A percentile compares a stretch with the other conserved stretches of the same genome.
phyloP scores from a whole-genome alignment of 371 early-diverging fungal genomes.

The Apophysomyces elegans region DNA sequence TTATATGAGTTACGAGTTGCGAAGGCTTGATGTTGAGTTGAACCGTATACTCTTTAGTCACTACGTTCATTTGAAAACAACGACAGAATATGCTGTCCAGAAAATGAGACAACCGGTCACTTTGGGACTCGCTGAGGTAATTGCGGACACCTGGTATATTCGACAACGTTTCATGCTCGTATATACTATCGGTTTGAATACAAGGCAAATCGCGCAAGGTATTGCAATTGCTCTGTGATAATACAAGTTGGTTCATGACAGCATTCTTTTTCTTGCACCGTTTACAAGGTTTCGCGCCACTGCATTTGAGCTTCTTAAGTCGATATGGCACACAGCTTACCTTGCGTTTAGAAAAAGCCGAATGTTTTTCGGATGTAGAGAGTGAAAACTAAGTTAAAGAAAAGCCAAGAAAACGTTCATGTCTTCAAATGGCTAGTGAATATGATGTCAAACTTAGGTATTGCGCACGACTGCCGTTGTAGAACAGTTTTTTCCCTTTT shows the following conservation, averaged over 20 bases:
- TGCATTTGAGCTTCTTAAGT: conserved; percentile 31
- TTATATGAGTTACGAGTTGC: not conserved
- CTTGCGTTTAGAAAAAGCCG: conserved; percentile 1
- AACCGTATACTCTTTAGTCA: not conserved
- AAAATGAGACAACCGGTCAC: conserved; percentile 4
- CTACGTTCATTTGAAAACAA: not conserved
- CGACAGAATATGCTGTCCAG: conserved; percentile 12
- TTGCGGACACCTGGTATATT: not conserved
- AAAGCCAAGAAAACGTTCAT: too few species aligned
- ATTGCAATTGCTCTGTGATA: not conserved
- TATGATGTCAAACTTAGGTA: too few species aligned
- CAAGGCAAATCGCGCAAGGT: not conserved
- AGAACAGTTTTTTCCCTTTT: too few species aligned
- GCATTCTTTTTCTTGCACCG: conserved; percentile 31
- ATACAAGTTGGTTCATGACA: conserved; percentile 35
- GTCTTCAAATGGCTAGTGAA: too few species aligned
- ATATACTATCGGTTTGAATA: conserved; percentile 18
- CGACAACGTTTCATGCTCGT: conserved; percentile 20
- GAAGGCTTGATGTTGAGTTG: not conserved
- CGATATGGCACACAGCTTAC: conserved; percentile 34
- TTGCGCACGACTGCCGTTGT: too few species aligned
- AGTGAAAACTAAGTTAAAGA: too few species aligned
- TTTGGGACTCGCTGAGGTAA: not conserved
- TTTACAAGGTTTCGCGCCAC: conserved; percentile 31
- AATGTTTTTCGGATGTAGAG: too few species aligned